Percentiles rank a stretch among this genome's conserved stretches.
Evolutionary conservation across 2,329 filamentous ascomycete species (phyloP).

Genomic region (Hortaea werneckii): DNA sequence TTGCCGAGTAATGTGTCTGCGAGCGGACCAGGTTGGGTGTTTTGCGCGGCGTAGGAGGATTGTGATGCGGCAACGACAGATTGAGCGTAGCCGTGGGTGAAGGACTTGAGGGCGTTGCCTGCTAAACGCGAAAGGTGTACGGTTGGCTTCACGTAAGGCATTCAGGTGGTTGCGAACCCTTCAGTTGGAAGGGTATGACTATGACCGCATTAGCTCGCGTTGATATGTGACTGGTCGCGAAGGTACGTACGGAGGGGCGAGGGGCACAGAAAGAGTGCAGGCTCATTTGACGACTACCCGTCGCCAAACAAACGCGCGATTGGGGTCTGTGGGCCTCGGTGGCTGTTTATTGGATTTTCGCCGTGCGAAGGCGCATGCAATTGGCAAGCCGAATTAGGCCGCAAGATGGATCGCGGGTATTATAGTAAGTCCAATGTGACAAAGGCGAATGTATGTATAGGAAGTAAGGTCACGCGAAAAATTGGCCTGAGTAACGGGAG

Average conservation of each 20-base stretch:
- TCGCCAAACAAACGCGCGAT: conserved; percentile 12
- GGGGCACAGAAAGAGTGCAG: conserved; percentile 52
- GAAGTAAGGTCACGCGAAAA: too few species aligned
- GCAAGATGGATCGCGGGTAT: too few species aligned
- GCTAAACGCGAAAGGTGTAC: conserved; percentile 88
- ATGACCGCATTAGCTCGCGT: conserved; percentile 10
- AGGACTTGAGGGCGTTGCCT: conserved; percentile 55
- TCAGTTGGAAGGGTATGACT: conserved; percentile 45
- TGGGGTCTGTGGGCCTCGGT: background rate
- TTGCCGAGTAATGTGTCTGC: conserved; percentile 39
- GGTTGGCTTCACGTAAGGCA: conserved; percentile 62
- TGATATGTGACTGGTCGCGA: conserved; percentile 7
- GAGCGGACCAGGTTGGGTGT: conserved; percentile 46
- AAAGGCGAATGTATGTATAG: too few species aligned
- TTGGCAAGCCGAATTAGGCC: too few species aligned
- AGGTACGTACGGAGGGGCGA: conserved; percentile 8
- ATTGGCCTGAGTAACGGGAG: too few species aligned
- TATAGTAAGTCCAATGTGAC: too few species aligned
- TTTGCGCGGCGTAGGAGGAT: conserved; percentile 63
- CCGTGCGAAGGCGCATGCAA: too few species aligned
- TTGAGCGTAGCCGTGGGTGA: conserved; percentile 96
- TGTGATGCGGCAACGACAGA: conserved; percentile 93
- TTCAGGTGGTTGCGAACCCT: conserved; percentile 70
- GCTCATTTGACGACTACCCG: conserved; percentile 88
- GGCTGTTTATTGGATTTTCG: too few species aligned